These are phyloP conservation scores for Prototheca cutis DNA, from an alignment of 163 green algal species.

Conservation along the genomic window DNA sequence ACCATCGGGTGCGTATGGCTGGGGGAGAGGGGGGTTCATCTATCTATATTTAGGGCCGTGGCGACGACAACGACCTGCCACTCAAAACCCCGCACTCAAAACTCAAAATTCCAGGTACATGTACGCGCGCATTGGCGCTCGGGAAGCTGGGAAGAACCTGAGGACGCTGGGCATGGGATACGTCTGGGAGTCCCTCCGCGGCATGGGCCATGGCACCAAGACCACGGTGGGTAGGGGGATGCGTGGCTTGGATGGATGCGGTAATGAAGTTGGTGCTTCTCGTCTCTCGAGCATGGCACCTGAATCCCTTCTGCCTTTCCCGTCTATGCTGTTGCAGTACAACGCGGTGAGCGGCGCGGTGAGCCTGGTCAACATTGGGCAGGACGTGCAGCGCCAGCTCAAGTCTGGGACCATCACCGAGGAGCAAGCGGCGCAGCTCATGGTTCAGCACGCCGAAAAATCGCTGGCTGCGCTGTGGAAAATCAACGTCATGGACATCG, in stretches of 20 bases:
- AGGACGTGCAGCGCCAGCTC: constrained; percentile 19
- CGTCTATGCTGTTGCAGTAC: too few relatives aligned
- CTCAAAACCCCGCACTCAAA: background rate
- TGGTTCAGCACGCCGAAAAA: constrained; percentile 9
- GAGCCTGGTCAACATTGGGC: constrained; percentile 6
- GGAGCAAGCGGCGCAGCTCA: constrained; percentile 5
- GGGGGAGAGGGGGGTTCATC: too few relatives aligned
- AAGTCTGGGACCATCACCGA: constrained; percentile 12
- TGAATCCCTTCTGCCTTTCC: too few relatives aligned
- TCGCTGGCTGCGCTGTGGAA: constrained; percentile 34
- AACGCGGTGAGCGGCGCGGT: constrained; percentile 16
- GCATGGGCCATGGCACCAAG: constrained; percentile 28
- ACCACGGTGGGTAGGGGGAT: constrained; percentile 10
- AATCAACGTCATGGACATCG: constrained; percentile 42
- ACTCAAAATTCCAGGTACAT: too few relatives aligned
- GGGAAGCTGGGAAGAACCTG: constrained; percentile 22
- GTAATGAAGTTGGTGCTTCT: too few relatives aligned
- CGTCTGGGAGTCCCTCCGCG: constrained; percentile 25
- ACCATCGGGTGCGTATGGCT: constrained; percentile 25
- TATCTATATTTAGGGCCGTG: too few relatives aligned
- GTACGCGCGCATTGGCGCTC: constrained; percentile 21
- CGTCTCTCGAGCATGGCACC: too few relatives aligned
- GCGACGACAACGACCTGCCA: background rate
- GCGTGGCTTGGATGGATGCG: background rate
- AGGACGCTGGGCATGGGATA: constrained; percentile 23